Evolutionary conservation across 1,139 yeast species (phyloP).

Genomic region (Petasospora rhodanensis): DNA sequence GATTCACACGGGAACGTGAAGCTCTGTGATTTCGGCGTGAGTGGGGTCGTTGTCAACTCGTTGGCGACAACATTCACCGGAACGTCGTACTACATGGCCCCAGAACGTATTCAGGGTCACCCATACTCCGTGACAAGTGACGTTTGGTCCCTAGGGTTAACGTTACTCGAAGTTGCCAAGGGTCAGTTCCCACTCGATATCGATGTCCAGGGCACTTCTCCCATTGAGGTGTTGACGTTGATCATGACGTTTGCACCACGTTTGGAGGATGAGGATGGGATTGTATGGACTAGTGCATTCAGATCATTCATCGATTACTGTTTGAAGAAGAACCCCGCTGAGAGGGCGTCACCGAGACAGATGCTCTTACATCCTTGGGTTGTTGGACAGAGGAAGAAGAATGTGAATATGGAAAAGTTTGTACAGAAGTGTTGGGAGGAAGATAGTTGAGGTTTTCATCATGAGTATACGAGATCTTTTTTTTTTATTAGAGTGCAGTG

Average conservation of each 20-base stretch:
- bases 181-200: conserved; percentile 72
- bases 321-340: conserved; percentile 70
- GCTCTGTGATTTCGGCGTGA: conserved; percentile 96
- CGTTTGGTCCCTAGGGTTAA: conserved; percentile 93
- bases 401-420: conserved; percentile 83
- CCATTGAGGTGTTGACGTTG: conserved; percentile 79
- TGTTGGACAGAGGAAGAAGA: conserved; percentile 61
- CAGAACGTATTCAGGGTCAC: conserved; percentile 92
- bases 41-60: conserved; percentile 94
- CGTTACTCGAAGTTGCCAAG: conserved; percentile 86
- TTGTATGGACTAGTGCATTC: conserved; percentile 78
- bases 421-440: conserved; percentile 73
- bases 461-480: too few relatives aligned
- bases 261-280: conserved; percentile 70
- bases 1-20: conserved; percentile 78
- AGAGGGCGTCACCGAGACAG: conserved; percentile 88
- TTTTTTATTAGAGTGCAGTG: too few relatives aligned
- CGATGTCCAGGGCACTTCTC: conserved; percentile 44
- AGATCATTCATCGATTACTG: conserved; percentile 80
- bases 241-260: conserved; percentile 81
- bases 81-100: conserved; percentile 97
- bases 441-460: neutral
- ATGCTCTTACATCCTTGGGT: conserved; percentile 94
- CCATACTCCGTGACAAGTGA: conserved; percentile 93
- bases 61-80: conserved; percentile 96